phyloP scores from a whole-genome alignment of 371 early-diverging fungal genomes.

The Zychaea mexicana region DNA sequence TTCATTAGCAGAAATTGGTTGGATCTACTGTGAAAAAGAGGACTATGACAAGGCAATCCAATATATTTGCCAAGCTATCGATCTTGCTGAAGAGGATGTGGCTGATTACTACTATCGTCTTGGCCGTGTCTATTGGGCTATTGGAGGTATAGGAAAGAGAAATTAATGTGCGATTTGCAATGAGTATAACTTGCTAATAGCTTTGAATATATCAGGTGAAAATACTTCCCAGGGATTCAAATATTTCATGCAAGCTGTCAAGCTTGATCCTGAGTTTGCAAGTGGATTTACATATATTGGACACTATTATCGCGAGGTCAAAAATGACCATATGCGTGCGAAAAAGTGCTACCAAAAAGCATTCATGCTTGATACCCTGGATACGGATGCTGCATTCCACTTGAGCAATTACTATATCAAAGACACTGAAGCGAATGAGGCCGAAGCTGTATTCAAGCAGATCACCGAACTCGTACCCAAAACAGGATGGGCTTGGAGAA shows the following conservation, averaged over 20 bases:
- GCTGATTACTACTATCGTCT: conserved; percentile 68
- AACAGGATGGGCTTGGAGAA: conserved; percentile 79
- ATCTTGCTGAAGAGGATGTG: conserved; percentile 29
- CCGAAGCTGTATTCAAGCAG: conserved; percentile 56
- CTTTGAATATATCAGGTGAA: neutral
- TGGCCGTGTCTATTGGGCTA: conserved; percentile 80
- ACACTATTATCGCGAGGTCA: conserved; percentile 73
- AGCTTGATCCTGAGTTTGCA: conserved; percentile 66
- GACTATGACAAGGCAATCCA: conserved; percentile 60
- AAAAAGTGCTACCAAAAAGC: conserved; percentile 83
- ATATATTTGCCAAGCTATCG: conserved; percentile 57
- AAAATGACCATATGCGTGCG: conserved; percentile 68
- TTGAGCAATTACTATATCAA: conserved; percentile 66
- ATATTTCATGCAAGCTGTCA: conserved; percentile 75
- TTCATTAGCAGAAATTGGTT: conserved; percentile 62
- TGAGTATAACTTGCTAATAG: neutral
- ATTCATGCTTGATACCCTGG: conserved; percentile 64
- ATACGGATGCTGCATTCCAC: conserved; percentile 69
- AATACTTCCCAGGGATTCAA: conserved; percentile 50
- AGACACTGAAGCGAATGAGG: conserved; percentile 53
- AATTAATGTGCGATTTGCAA: conserved; percentile 5
- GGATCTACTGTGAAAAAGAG: conserved; percentile 61
- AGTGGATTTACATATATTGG: conserved; percentile 82
- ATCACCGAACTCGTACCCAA: conserved; percentile 47
- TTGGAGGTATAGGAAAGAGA: too few species aligned